Base-by-base conservation (phyloP, 495 filamentous ascomycete genomes). In the Aspergillus ostianus region DNA sequence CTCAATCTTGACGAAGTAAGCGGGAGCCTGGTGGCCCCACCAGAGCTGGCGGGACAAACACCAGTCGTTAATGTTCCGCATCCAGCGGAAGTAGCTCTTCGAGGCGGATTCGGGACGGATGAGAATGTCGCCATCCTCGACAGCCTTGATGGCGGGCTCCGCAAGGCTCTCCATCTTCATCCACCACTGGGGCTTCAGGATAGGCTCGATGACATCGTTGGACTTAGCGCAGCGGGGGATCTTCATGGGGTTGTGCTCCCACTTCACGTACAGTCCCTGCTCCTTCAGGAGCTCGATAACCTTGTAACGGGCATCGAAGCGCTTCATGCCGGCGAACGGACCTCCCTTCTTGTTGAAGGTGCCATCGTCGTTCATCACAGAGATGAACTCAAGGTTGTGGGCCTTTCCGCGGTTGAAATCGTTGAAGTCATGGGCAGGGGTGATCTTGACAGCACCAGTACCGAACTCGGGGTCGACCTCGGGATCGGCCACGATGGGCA, bases 1-100 rank as follows among this genome's bases (percentile, higher is more conserved):
- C 55, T 92, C 87, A 41, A 92, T 70, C 58, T 85, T 80, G 55
- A 89, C 84, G 56, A 86, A 85, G 70, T 90, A 93, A 9, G 86
- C 88, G 7, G 90, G 90, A 36, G 84, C 83, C 67, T 88, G 87
- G 70, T 93, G 90, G 51, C 90, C 90, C 89, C 90, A 93, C 90
- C 90, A 93, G 21, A 93, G 82, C 72, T 93, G 90, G 61, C 90
- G 76, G 8, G 87, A 90, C 41, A 93, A 74, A 76, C 90, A 93
- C 90, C 90, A 92, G 68, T 92, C 90, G 52, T 91, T 86, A 70
- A 91, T 82, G 62, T 85, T 83, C 45, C 80, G 70, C 77, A 93
- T 79, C 90, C 90, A 93, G 52, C 82, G 80, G 68, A 79, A 86
- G 69, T 90, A 93, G 63, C 74, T 85, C 76, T 86, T 89, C 73